Conservation (phyloP, 106 monocot genomes). For the Apostasia shenzhenica region DNA sequence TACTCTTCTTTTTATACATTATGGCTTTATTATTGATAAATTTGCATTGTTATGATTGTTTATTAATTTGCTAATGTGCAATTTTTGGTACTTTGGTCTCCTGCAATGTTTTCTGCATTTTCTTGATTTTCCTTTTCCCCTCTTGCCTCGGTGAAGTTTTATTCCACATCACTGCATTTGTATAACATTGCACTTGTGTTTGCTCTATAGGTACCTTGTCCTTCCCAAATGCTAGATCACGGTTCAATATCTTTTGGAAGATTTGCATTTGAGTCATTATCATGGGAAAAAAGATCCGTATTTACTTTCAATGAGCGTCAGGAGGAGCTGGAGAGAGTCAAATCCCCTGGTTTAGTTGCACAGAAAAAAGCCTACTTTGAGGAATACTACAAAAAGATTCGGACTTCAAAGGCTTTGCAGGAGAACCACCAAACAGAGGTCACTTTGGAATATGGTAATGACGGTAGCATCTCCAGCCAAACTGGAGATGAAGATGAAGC, state of each 20-base stretch:
- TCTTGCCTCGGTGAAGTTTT: background rate
- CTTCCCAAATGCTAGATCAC: constrained; percentile 79
- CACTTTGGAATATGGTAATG: constrained; percentile 46
- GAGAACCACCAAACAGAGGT: constrained; percentile 60
- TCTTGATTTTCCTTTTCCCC: background rate
- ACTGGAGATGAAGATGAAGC: constrained; percentile 43
- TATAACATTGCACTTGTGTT: background rate
- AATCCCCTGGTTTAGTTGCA: constrained; percentile 77
- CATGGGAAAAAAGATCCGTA: constrained; percentile 86
- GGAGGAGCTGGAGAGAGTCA: constrained; percentile 80
- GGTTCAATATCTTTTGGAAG: constrained; percentile 89
- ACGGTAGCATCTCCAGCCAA: constrained; percentile 53
- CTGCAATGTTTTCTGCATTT: background rate
- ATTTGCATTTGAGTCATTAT: constrained; percentile 63
- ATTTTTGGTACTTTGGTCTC: background rate
- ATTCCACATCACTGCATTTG: background rate
- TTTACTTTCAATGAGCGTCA: constrained; percentile 60
- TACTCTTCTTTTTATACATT: no score
- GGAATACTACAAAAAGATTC: constrained; percentile 71
- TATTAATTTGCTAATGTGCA: background rate
- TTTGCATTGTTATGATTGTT: no score
- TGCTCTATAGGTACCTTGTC: constrained; percentile 30
- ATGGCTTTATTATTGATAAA: no score
- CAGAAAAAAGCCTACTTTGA: constrained; percentile 94
- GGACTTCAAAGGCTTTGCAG: constrained; percentile 51